phyloP scores from a whole-genome alignment of 495 filamentous ascomycete genomes.

The Tuber magnatum region DNA sequence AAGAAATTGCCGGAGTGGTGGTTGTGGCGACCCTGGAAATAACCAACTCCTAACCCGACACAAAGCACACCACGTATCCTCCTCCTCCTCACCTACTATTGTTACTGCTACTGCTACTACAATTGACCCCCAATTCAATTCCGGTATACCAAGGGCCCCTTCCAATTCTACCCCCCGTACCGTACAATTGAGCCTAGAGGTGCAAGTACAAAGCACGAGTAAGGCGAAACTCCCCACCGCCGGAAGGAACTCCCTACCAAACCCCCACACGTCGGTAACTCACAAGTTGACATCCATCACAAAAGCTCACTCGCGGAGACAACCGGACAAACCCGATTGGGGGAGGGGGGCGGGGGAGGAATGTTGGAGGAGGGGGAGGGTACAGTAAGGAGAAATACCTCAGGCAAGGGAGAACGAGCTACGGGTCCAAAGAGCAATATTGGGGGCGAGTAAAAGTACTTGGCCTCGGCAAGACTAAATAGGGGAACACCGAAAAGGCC shows the following conservation, averaged over 20 bases:
- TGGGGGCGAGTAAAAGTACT: neutral
- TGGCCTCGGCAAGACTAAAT: constrained; percentile 1
- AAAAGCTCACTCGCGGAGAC: neutral
- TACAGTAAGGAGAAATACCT: constrained; percentile 7
- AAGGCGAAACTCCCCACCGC: neutral
- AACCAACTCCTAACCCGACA: neutral
- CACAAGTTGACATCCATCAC: neutral
- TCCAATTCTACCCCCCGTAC: neutral
- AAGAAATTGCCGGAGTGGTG: neutral
- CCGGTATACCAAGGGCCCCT: neutral
- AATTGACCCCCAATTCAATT: neutral
- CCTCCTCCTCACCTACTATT: constrained; percentile 2
- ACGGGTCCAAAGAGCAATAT: neutral
- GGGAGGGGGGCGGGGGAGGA: neutral
- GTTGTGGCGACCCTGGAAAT: neutral
- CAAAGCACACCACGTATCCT: neutral
- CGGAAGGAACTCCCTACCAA: neutral
- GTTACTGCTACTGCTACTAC: neutral
- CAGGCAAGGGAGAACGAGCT: neutral
- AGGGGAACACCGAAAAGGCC: neutral
- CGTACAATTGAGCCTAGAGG: neutral
- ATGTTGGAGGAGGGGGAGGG: constrained; percentile 5
- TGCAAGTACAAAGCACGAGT: neutral
- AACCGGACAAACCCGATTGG: neutral
- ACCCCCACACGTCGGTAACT: neutral